phyloP scores from a whole-genome alignment of 1,139 yeast genomes.

The Diutina catenulata region DNA sequence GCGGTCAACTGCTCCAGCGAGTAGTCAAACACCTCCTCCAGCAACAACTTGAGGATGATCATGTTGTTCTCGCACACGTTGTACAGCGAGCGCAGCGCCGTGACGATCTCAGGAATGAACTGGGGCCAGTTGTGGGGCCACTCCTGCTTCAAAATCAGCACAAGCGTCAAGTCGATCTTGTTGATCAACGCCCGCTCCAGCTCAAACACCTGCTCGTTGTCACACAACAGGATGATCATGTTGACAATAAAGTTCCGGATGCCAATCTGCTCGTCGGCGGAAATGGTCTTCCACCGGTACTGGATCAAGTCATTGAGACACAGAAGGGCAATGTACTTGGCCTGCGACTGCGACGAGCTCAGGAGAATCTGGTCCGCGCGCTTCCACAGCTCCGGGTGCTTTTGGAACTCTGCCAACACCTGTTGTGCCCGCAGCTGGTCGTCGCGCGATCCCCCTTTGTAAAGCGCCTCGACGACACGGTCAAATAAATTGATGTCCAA shows the following conservation, averaged over 20 bases:
- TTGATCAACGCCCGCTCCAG: slow-evolving; percentile 75
- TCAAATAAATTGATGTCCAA: slow-evolving; percentile 74
- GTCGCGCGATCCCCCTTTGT: slow-evolving; percentile 66
- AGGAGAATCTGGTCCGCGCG: slow-evolving; percentile 85
- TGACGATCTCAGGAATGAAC: slow-evolving; percentile 86
- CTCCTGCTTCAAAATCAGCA: slow-evolving; percentile 89
- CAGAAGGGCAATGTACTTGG: slow-evolving; percentile 85
- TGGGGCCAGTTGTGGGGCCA: slow-evolving; percentile 99
- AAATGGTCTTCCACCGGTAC: slow-evolving; percentile 88
- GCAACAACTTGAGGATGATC: slow-evolving; percentile 76
- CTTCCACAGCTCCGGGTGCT: slow-evolving; percentile 93
- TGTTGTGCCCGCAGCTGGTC: slow-evolving; percentile 57
- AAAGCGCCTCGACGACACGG: slow-evolving; percentile 78
- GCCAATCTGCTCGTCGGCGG: slow-evolving; percentile 76
- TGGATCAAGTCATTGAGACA: slow-evolving; percentile 82
- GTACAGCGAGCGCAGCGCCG: slow-evolving; percentile 72
- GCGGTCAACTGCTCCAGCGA: slow-evolving; percentile 94
- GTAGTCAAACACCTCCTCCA: slow-evolving; percentile 94
- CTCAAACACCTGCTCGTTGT: slow-evolving; percentile 66
- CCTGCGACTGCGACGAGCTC: slow-evolving; percentile 65
- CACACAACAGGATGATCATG: slow-evolving; percentile 88
- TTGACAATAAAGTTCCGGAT: slow-evolving; percentile 87
- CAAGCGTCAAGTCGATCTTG: slow-evolving; percentile 88
- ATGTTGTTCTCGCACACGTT: slow-evolving; percentile 96
- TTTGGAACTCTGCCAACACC: slow-evolving; percentile 80